Evolutionary conservation across 768 basidiomycete species (phyloP), one percentile per base, ranked within the genome.

Genomic region (Clavulina sp.): DNA sequence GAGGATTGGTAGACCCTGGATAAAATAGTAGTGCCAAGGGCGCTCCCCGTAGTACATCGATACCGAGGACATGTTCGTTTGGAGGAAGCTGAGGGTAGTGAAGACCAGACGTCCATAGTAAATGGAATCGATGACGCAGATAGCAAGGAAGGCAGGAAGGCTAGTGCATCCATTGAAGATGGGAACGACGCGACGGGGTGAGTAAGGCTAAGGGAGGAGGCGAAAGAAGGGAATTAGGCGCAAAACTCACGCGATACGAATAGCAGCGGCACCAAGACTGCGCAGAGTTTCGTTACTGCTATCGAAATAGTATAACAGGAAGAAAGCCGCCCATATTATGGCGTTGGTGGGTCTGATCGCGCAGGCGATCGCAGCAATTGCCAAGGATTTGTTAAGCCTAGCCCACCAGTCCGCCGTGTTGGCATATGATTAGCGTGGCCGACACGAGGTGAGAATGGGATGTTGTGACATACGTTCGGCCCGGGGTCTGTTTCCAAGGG

Each of bases 21-120:
- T 73, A 36, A 95, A 54, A 60, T 99, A 96, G 62, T 85, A 97
- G 60, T 95, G 85, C 78, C 80, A 85, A 3, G 83, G 66, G 58
- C 75, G 87, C 2, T 73, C 67, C 19, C 95, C 95, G 61, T 96
- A 99, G 66, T 95, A 95, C n/a, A 81, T 68, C 0, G 95, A 93
- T 31, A 96, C 75, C 2, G 76, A 71, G 3, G 91, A 81, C 9
- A 89, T 63, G 61, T 99, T 99, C 44, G 81, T 79, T 24, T 71
- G 64, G 26, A 93, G 61, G 65, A 99, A 99, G 58, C 85, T 87
- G 36, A 84, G 62, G 1, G 84, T 75, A 0, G 91, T 89, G 57
- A 88, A 69, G 2, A 78, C 82, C 0, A 72, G 70, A 54, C 64
- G 68, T 7, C 73, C 70, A 59, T 87, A 84, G 67, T 85, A 88